Conservation (phyloP, 371 early-diverging fungal species). For the Mucor racemosus region DNA sequence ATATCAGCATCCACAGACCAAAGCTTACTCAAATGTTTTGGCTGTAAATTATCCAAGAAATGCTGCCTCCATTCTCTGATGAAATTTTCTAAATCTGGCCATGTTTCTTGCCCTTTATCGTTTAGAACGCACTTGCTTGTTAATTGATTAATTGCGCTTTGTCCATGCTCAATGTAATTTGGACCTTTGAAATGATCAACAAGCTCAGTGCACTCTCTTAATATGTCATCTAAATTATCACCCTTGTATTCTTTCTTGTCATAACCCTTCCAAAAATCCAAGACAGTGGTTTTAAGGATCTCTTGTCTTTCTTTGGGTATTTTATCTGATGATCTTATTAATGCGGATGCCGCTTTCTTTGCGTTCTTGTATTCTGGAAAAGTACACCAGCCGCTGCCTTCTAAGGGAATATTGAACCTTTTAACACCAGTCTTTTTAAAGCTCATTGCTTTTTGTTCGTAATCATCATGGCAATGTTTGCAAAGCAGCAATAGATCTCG, state of each 20-base stretch:
- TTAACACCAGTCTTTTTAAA: slow-evolving; percentile 46
- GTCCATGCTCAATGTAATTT: slow-evolving; percentile 57
- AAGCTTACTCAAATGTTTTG: slow-evolving; percentile 45
- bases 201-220: slow-evolving; percentile 40
- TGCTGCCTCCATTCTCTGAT: slow-evolving; percentile 59
- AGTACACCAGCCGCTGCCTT: slow-evolving; percentile 60
- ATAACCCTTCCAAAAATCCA: slow-evolving; percentile 23
- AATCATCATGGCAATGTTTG: slow-evolving; percentile 54
- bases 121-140: slow-evolving; percentile 8
- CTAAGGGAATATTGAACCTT: slow-evolving; percentile 52
- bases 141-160: slow-evolving; percentile 45
- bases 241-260: slow-evolving; percentile 1
- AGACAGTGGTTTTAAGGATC: slow-evolving; percentile 32
- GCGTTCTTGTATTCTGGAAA: slow-evolving; percentile 45
- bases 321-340: slow-evolving; percentile 36
- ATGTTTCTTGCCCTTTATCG: slow-evolving; percentile 31
- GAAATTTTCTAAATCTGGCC: slow-evolving; percentile 45
- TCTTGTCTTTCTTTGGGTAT: slow-evolving; percentile 46
- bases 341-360: slow-evolving; percentile 56
- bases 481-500: slow-evolving; percentile 60
- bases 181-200: slow-evolving; percentile 50
- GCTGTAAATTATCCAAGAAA: slow-evolving; percentile 53
- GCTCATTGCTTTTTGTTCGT: slow-evolving; percentile 51
- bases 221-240: slow-evolving; percentile 17
- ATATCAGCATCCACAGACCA: slow-evolving; percentile 55